phyloP scores from a whole-genome alignment of 202 grass and related monocot genomes.

The Zizania palustris region DNA sequence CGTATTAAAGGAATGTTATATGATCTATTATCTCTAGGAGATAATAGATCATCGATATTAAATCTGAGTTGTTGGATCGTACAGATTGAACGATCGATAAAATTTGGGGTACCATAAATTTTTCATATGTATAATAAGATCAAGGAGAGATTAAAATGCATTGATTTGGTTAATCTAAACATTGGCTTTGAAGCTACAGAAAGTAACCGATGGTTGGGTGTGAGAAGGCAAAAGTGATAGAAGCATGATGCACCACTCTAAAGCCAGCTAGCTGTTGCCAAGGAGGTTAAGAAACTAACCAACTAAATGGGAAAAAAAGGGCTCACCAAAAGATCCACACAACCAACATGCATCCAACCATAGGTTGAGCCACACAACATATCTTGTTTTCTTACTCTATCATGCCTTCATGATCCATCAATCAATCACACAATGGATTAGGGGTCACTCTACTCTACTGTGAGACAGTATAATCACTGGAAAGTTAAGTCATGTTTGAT shows the following conservation, averaged over 20 bases:
- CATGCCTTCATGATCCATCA: slow-evolving; percentile 40
- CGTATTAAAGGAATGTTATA: no score
- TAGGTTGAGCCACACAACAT: slow-evolving; percentile 39
- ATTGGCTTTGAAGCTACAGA: slow-evolving; percentile 41
- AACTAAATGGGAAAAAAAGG: slow-evolving; percentile 8
- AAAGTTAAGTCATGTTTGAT: background rate
- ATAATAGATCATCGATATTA: no score
- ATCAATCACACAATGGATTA: slow-evolving; percentile 23
- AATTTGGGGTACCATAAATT: no score
- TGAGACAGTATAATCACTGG: background rate
- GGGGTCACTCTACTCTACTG: slow-evolving; percentile 9
- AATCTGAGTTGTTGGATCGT: no score
- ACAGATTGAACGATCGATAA: no score
- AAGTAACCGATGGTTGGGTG: slow-evolving; percentile 23
- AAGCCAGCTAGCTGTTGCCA: slow-evolving; percentile 22
- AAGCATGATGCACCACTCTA: slow-evolving; percentile 37
- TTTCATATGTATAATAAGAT: no score
- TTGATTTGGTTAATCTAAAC: slow-evolving; percentile 24
- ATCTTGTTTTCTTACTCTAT: background rate
- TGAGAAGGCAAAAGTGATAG: background rate
- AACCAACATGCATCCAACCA: slow-evolving; percentile 34
- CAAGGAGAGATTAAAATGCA: background rate
- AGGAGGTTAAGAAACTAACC: slow-evolving; percentile 31
- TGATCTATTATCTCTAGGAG: no score
- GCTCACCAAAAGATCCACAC: background rate